A percentile compares a stretch with the other conserved stretches of the same genome.
phyloP scores from a whole-genome alignment of 805 yeast genomes.

The Saturnispora quitensis region DNA sequence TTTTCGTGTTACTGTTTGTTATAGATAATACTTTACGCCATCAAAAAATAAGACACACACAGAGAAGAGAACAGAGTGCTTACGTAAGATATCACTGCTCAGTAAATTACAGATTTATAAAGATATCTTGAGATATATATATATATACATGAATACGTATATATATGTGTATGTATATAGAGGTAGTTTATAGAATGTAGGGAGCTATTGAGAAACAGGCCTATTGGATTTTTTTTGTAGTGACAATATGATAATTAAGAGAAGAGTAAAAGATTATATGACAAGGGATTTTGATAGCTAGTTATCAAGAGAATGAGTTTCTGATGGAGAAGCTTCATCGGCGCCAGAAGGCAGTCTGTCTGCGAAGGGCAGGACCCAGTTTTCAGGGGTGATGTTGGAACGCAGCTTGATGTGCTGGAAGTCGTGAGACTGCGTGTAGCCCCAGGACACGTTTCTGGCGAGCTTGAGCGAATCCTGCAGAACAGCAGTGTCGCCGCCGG shows the following conservation, averaged over 20 bases:
- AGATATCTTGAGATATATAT: not conserved
- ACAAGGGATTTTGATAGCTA: not conserved
- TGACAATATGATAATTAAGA: not conserved
- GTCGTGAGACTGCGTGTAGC: conserved; percentile 22
- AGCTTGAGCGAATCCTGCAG: conserved; percentile 46
- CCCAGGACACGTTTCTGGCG: conserved; percentile 38
- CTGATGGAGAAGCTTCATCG: conserved; percentile 20
- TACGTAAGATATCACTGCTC: not conserved
- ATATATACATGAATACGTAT: too few relatives aligned
- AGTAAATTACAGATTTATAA: not conserved
- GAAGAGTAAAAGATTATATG: not conserved
- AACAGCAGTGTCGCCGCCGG: conserved; percentile 43
- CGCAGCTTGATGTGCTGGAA: conserved; percentile 42
- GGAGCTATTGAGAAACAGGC: too few relatives aligned
- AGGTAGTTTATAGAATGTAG: not conserved
- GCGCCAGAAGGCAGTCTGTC: conserved; percentile 39
- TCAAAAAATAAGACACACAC: not conserved
- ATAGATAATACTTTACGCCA: not conserved
- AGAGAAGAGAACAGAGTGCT: not conserved
- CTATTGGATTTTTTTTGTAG: not conserved
- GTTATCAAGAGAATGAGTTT: not conserved
- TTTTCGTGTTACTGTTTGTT: not conserved
- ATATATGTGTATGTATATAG: not conserved
- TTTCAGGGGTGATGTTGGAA: conserved; percentile 45
- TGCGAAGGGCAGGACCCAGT: conserved; percentile 58